Base-by-base conservation (phyloP, 441 rosid species). In the Geranium incanum region DNA sequence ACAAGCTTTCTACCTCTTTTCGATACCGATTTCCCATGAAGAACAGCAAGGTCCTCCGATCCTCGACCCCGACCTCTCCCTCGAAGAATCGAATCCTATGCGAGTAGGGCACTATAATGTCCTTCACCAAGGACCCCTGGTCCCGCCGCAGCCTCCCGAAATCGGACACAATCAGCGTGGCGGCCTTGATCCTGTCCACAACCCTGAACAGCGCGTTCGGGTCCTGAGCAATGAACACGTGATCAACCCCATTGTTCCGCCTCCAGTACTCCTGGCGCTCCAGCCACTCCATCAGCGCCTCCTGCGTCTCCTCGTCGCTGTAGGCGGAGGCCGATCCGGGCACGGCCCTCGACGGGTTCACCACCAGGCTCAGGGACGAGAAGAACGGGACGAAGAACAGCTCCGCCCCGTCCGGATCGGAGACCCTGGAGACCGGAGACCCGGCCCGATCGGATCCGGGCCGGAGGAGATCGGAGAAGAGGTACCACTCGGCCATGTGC, bases 1-100 rank as follows among this genome's bases (percentile, higher is more conserved):
- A 50, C 59, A 50, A 50, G 16, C 15, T 50, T 50, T 13, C 15
- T 4, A 94, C 97, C 80, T 94, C 97, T 80, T 92, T 94, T 67
- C 97, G 86, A 72, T 84, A 94, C 8, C 97, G 91, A 76, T 94
- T 94, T 4, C 99, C 99, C 99, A 94, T 94, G 83, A 94, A 94
- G 81, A 94, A 94, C 79, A 94, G 81, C 72, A 94, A 83, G 0
- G 89, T 94, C 52, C 80, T 82, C 43, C 99, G 83, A 39, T 82
- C 74, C 52, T 86, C 74, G 0, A 89, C 83, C 18, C 94, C 91
- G 5, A 85, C 66, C 36, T 86, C 92, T 0, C 97, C 99, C 0
- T 66, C 82, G 71, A 84, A 94, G 50, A 83, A 66, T 70, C 83
- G 87, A 69, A 94, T 90, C 75, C 97, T 80, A 76, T 92, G 97